Percentiles rank a stretch among this genome's conserved stretches.
phyloP scores from a whole-genome alignment of 495 filamentous ascomycete genomes.

The Hypomontagnella monticulosa region DNA sequence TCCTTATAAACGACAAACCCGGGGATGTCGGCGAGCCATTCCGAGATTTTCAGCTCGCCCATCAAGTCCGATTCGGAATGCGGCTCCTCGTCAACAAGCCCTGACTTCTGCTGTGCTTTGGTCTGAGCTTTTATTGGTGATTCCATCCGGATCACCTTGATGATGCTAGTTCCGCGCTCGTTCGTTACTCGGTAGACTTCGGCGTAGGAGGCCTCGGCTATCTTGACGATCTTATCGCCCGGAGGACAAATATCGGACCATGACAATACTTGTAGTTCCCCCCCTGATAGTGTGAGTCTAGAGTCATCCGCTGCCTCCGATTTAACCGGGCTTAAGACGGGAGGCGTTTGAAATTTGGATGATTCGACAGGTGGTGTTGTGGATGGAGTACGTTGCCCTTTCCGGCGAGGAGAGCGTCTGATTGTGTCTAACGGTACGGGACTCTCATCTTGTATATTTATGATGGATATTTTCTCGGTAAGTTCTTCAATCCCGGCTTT shows the following conservation, averaged over 20 bases:
- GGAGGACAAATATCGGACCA: constrained; percentile 64
- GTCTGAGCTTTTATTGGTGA: constrained; percentile 58
- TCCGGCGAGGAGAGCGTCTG: constrained; percentile 30
- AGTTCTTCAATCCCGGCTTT: constrained; percentile 18
- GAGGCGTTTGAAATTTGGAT: constrained; percentile 11
- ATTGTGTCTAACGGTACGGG: constrained; percentile 10
- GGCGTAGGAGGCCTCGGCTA: constrained; percentile 74
- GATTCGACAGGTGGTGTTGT: constrained; percentile 17
- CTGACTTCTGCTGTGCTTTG: constrained; percentile 56
- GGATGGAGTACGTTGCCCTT: constrained; percentile 26
- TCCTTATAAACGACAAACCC: constrained; percentile 94
- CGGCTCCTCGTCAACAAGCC: constrained; percentile 60
- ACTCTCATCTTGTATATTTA: constrained; percentile 36
- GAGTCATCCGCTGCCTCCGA: not conserved
- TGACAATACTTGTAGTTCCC: constrained; percentile 48
- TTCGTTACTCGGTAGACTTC: constrained; percentile 72
- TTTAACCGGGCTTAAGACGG: constrained; percentile 6
- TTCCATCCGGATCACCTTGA: constrained; percentile 62
- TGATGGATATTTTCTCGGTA: constrained; percentile 23
- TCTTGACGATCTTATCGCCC: constrained; percentile 65
- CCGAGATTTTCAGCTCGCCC: constrained; percentile 77
- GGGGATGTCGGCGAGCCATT: constrained; percentile 78
- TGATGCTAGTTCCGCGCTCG: constrained; percentile 57
- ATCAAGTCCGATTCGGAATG: constrained; percentile 53
- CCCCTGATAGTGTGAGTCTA: constrained; percentile 1